Base-by-base conservation (phyloP, 1,284 basidiomycete genomes). In the Pyrrhoderma lamaoense region DNA sequence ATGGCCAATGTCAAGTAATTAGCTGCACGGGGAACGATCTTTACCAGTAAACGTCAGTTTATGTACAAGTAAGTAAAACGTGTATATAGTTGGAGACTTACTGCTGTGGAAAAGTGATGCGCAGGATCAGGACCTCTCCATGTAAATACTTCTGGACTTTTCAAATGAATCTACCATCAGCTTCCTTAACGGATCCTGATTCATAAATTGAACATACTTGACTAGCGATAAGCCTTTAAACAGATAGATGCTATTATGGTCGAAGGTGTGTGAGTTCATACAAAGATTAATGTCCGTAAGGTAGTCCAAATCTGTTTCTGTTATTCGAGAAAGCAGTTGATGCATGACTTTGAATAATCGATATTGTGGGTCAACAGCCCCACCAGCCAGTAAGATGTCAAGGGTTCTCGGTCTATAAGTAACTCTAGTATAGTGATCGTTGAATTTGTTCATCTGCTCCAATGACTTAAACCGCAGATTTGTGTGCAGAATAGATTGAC, bases 81-180 rank as follows among this genome's bases (percentile, higher is more conserved):
- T 5, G n/a, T 16, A 40, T 18, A 40, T 40, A 5, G 38, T 18
- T 9, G 35, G 35, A 36, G 23, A 67, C 75, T 59, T 59, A 79
- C 79, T 16, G 79, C 76, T 14, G 67, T 77, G 1, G 78, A 79
- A 60, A 79, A 79, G 58, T 80, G 75, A 56, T 80, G 77, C 16
- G 70, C 71, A 25, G 79, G 77, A 56, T 79, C 77, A 3, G 76
- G 77, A 3, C 79, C 76, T 27, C 67, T 72, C 80, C 80, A 82
- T 18, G 64, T 64, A 57, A 82, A 79, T 16, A 56, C 61, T 48
- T 62, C 65, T 35, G 78, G 75, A 53, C 79, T 81, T 48, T 47
- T 23, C 21, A 44, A 52, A 45, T 36, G 34, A 22, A 8, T 16
- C 14, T 16, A 22, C 8, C 38, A n/a, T 31, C 27, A 31, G 27